Evolutionary conservation across 177 flowering plant genomes (phyloP).

Genomic region (Vitis hybrid): DNA sequence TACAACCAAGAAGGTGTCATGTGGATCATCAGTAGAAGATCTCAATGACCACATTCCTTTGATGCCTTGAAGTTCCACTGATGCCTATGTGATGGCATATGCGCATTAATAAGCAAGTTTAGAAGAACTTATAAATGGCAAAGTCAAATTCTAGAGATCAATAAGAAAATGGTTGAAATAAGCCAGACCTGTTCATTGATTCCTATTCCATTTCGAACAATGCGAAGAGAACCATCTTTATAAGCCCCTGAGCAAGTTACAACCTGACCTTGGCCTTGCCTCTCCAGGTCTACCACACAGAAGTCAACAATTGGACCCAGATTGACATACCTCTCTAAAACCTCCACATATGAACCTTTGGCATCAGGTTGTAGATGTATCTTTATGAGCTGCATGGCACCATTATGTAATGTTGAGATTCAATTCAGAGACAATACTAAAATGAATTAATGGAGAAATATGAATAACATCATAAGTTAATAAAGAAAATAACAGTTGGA

Average conservation of each 20-base stretch:
- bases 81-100: slow-evolving; percentile 55
- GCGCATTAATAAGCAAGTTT: neutral
- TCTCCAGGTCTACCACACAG: slow-evolving; percentile 98
- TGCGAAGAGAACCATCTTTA: slow-evolving; percentile 97
- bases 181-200: slow-evolving; percentile 89
- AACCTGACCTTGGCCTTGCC: slow-evolving; percentile 99
- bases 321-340: slow-evolving; percentile 86
- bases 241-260: slow-evolving; percentile 99
- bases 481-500: too few relatives aligned
- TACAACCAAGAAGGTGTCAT: slow-evolving; percentile 93
- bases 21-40: slow-evolving; percentile 84
- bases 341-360: slow-evolving; percentile 97
- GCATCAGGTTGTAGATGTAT: slow-evolving; percentile 89
- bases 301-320: slow-evolving; percentile 98
- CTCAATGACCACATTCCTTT: slow-evolving; percentile 99
- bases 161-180: slow-evolving; percentile 1
- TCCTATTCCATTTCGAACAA: slow-evolving; percentile 98
- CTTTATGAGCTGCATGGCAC: slow-evolving; percentile 78
- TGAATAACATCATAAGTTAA: too few relatives aligned
- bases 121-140: neutral
- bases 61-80: slow-evolving; percentile 98
- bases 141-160: neutral
- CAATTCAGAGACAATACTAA: neutral
- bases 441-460: too few relatives aligned
- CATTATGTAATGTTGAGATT: slow-evolving; percentile 1